Evolutionary conservation across 495 filamentous ascomycete species (phyloP), one percentile per base, ranked within the genome.

Genomic region (Beverwykella pulmonaria): DNA sequence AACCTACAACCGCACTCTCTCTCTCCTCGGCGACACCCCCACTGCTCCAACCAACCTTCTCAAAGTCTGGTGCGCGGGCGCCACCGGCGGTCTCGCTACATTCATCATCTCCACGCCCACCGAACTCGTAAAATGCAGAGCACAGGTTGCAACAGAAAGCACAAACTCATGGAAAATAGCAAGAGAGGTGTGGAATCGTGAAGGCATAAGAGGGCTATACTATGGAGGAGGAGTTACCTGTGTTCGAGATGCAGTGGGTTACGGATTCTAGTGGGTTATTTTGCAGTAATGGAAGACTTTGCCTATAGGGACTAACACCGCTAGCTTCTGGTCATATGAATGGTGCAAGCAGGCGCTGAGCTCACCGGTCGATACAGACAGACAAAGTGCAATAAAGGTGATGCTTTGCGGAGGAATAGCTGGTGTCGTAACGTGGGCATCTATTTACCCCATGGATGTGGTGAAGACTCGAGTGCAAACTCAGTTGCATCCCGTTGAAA

Each of bases 381-480:
- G 74, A 12, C 71, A 80, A 44, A 80, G 85, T 29, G 82, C 88
- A 4, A 65, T 86, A 19, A 88, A 88, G 61, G 82, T 92, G 14
- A 74, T 96, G 30, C 77, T 95, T 1, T 93, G 90, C 65, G 92
- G 93, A 47, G 92, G 92, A 12, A 72, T 96, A 52, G 92, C 93
- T 7, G 93, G 92, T 1, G 82, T 94, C 30, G 83, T 88, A 19
- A 93, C 90, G 0, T 97, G 92, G 92, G 82, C 86, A 10, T 92
- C 89, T 46, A 85, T 96, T 19, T 97, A 94, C 67, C 92, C 92
- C 17, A 73, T 97, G 39, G 92, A 96, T 75, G 88, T 96, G 57
- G 79, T 96, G 65, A 97, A 97, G 80, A 96, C 93, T 5, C 76
- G 90, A 56, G 82, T 96, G 49, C 92, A 96, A 75, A 86, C 87